Evolutionary conservation across 352 stramenopile species (phyloP).

Genomic region (Phytophthora foliorum): DNA sequence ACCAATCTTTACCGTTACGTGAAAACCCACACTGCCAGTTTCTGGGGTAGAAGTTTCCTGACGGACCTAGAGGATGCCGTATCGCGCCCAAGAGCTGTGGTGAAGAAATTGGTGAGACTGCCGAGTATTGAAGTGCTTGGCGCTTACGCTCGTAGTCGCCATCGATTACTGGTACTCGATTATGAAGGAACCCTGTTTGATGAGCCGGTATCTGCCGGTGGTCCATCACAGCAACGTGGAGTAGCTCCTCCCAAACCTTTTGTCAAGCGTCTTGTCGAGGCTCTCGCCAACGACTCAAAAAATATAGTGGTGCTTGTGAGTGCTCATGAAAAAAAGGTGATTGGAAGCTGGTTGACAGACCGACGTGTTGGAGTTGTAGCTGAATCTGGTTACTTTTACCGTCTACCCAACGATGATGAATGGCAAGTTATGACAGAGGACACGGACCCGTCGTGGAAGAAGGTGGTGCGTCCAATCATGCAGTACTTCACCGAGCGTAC

Average conservation of each 20-base stretch:
- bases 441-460: slow-evolving; percentile 74
- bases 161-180: slow-evolving; percentile 79
- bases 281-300: slow-evolving; percentile 55
- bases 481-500: slow-evolving; percentile 82
- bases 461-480: slow-evolving; percentile 79
- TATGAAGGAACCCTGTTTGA: slow-evolving; percentile 87
- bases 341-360: slow-evolving; percentile 79
- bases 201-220: slow-evolving; percentile 23
- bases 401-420: slow-evolving; percentile 54
- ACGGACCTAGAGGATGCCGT: slow-evolving; percentile 72
- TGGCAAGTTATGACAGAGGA: slow-evolving; percentile 74
- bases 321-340: slow-evolving; percentile 72
- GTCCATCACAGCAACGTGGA: slow-evolving; percentile 55
- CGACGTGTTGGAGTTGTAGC: slow-evolving; percentile 61
- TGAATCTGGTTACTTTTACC: slow-evolving; percentile 75
- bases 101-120: slow-evolving; percentile 60
- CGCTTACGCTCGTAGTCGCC: slow-evolving; percentile 67
- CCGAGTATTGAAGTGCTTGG: slow-evolving; percentile 52
- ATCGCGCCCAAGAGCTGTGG: slow-evolving; percentile 41
- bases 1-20: slow-evolving; percentile 90
- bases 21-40: slow-evolving; percentile 86
- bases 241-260: slow-evolving; percentile 68
- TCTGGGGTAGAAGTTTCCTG: slow-evolving; percentile 88
- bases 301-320: slow-evolving; percentile 75
- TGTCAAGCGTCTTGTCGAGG: slow-evolving; percentile 69